Percentiles rank a stretch among this genome's conserved stretches.
phyloP scores from a whole-genome alignment of 345 rosid genomes.

The Linum trigynum region DNA sequence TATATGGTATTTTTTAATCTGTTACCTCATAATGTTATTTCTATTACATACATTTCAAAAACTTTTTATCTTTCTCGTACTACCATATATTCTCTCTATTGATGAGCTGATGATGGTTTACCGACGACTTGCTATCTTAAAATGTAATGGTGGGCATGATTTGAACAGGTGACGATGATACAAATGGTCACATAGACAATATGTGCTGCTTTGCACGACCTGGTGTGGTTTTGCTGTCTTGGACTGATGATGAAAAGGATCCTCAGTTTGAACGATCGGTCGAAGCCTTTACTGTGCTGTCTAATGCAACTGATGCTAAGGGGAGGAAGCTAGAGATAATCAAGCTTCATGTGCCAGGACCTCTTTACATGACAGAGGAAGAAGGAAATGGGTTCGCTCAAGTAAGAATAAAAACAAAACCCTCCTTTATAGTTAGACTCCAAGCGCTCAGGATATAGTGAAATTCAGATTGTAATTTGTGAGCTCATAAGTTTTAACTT shows the following conservation, averaged over 20 bases:
- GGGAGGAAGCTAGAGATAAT: constrained; percentile 66
- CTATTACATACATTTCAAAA: not conserved
- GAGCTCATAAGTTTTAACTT: no score
- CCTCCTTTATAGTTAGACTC: not conserved
- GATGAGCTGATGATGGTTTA: no score
- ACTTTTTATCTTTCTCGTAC: no score
- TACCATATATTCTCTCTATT: no score
- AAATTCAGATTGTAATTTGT: not conserved
- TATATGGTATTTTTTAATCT: constrained; percentile 40
- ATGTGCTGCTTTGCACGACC: constrained; percentile 93
- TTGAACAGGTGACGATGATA: constrained; percentile 87
- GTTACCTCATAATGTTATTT: not conserved
- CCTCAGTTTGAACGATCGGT: constrained; percentile 59
- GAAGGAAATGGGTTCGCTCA: constrained; percentile 66
- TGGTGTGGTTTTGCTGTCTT: constrained; percentile 72
- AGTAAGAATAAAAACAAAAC: constrained; percentile 26
- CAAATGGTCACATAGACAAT: constrained; percentile 93
- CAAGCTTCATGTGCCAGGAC: constrained; percentile 75
- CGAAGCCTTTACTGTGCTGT: constrained; percentile 57
- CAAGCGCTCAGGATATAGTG: no score
- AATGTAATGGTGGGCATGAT: not conserved
- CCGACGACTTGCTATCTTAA: no score
- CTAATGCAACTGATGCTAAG: constrained; percentile 51
- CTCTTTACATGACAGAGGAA: constrained; percentile 74
- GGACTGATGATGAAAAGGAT: constrained; percentile 66